Conservation (phyloP, 1,284 basidiomycete species). For the Mycosarcoma maydis region DNA sequence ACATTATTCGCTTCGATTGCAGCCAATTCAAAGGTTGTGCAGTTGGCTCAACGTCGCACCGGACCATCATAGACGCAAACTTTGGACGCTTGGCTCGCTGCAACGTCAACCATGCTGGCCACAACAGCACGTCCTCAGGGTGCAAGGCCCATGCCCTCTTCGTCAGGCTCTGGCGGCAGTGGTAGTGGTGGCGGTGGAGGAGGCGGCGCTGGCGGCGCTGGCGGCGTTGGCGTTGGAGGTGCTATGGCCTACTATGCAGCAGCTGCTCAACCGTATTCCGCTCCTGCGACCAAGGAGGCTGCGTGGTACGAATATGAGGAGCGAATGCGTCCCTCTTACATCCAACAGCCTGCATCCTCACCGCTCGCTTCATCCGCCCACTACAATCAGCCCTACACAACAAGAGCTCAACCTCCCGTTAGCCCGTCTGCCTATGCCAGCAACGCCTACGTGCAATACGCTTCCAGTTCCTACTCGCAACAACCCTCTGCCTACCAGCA, state of each 20-base stretch:
- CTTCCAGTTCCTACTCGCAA: conserved; percentile 9
- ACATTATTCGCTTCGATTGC: too few species aligned
- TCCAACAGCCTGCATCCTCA: conserved; percentile 40
- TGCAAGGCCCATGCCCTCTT: conserved; percentile 46
- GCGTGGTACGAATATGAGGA: conserved; percentile 63
- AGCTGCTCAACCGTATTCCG: conserved; percentile 9
- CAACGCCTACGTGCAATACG: conserved; percentile 9
- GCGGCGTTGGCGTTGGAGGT: background rate
- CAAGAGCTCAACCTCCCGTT: conserved; percentile 17
- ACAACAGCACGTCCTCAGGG: conserved; percentile 35
- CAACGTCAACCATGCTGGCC: conserved; percentile 19
- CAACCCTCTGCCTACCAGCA: conserved; percentile 21
- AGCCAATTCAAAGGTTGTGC: too few species aligned
- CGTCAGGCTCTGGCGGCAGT: conserved; percentile 25
- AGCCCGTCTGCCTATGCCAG: conserved; percentile 26
- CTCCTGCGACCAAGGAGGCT: conserved; percentile 37
- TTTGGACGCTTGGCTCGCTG: background rate
- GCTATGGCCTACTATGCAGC: conserved; percentile 14
- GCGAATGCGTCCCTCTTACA: conserved; percentile 59
- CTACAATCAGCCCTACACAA: conserved; percentile 28
- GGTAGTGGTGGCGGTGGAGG: conserved; percentile 13
- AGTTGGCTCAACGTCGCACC: too few species aligned
- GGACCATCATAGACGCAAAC: too few species aligned
- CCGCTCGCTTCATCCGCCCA: conserved; percentile 20
- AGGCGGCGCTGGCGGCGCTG: too few species aligned